Conservation (phyloP, 805 yeast genomes). For the Lipomyces anomalus region DNA sequence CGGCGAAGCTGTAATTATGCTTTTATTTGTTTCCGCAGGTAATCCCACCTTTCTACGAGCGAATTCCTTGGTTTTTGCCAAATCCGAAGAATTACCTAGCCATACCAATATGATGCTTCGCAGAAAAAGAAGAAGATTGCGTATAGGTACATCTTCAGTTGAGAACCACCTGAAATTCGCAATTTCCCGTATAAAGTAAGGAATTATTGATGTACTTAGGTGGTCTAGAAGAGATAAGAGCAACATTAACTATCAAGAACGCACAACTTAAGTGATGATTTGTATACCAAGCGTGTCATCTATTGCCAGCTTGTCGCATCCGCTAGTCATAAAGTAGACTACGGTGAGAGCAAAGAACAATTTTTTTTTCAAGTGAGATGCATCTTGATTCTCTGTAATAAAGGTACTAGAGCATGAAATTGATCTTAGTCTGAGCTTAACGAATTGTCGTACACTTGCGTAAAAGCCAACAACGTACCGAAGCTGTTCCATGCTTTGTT, state of each 20-base stretch:
- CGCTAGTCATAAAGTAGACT: conserved; percentile 11
- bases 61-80: conserved; percentile 8
- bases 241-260: neutral
- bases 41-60: conserved; percentile 20
- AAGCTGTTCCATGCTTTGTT: conserved; percentile 2
- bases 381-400: neutral
- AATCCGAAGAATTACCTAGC: conserved; percentile 1
- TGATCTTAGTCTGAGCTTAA: neutral
- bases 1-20: conserved; percentile 57
- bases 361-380: neutral
- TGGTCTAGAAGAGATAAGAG: neutral
- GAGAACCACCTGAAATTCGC: conserved; percentile 9
- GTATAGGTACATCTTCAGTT: no score
- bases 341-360: conserved; percentile 11
- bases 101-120: conserved; percentile 16
- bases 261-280: no score
- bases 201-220: conserved; percentile 7
- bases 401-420: neutral
- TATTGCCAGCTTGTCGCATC: conserved; percentile 2
- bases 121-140: conserved; percentile 17
- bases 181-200: conserved; percentile 16
- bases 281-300: neutral
- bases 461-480: conserved; percentile 3
- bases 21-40: conserved; percentile 6
- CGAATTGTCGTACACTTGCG: neutral